phyloP scores from a whole-genome alignment of 495 filamentous ascomycete species.

The Bacidia gigantensis region DNA sequence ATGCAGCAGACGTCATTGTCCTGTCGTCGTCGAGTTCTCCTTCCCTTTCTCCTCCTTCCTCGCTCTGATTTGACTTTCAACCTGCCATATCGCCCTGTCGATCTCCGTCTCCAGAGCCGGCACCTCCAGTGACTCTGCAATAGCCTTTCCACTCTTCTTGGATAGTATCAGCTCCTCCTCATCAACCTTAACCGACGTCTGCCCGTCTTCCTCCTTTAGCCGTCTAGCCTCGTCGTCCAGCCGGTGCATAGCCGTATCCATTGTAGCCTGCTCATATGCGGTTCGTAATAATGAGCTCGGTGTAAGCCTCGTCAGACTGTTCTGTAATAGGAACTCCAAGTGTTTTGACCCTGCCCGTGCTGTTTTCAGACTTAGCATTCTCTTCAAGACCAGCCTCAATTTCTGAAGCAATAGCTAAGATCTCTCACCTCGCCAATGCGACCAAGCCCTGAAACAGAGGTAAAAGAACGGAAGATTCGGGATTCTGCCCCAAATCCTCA shows the following conservation, averaged over 20 bases:
- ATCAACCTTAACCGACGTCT: slow-evolving; percentile 7
- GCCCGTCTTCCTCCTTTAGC: not conserved
- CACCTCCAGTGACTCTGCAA: slow-evolving; percentile 59
- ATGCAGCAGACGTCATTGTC: not conserved
- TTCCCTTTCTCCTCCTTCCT: slow-evolving; percentile 28
- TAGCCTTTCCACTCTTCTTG: slow-evolving; percentile 42
- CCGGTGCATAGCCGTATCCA: slow-evolving; percentile 21
- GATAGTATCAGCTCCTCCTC: slow-evolving; percentile 46
- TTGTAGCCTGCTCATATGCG: slow-evolving; percentile 41
- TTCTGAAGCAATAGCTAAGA: not conserved
- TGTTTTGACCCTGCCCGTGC: slow-evolving; percentile 77
- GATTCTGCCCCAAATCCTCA: slow-evolving; percentile 36
- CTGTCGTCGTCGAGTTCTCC: not conserved
- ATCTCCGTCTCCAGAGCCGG: slow-evolving; percentile 80
- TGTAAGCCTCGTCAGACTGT: slow-evolving; percentile 47
- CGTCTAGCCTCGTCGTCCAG: slow-evolving; percentile 1
- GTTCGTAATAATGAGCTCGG: slow-evolving; percentile 55
- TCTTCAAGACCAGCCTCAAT: slow-evolving; percentile 13
- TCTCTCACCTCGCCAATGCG: slow-evolving; percentile 48
- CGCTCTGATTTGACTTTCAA: slow-evolving; percentile 50
- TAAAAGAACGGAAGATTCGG: slow-evolving; percentile 99
- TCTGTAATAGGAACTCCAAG: slow-evolving; percentile 62
- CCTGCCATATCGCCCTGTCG: slow-evolving; percentile 78
- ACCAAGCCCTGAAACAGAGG: slow-evolving; percentile 64
- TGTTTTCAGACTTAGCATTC: slow-evolving; percentile 6